phyloP scores from a whole-genome alignment of 2,329 filamentous ascomycete genomes.

The Penicillium sp. region DNA sequence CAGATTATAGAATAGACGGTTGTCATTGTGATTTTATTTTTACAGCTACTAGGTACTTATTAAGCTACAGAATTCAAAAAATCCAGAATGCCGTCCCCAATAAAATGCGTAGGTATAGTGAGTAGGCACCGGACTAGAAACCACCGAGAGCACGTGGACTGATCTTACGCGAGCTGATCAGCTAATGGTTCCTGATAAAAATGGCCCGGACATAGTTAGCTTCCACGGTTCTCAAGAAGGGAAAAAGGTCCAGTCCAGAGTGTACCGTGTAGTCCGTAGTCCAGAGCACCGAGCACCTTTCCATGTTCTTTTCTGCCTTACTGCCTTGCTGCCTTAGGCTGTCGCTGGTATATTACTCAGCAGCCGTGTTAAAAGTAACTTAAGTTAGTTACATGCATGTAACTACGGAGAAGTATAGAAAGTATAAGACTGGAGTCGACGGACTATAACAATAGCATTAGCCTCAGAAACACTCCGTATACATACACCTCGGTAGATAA shows the following conservation, averaged over 20 bases:
- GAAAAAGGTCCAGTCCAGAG: neutral
- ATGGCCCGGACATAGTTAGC: neutral
- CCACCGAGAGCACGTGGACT: slow-evolving; percentile 14
- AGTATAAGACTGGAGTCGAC: neutral
- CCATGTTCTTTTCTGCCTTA: too few relatives aligned
- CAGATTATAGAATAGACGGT: neutral
- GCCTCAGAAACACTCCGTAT: neutral
- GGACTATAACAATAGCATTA: neutral
- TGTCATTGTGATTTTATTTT: neutral
- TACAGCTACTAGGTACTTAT: neutral
- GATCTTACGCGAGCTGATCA: slow-evolving; percentile 22
- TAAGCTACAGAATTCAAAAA: neutral
- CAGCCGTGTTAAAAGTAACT: neutral
- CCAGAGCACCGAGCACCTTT: neutral
- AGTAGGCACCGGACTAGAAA: neutral
- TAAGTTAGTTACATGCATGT: neutral
- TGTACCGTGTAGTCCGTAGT: neutral
- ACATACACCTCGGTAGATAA: neutral
- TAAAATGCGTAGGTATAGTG: too few relatives aligned
- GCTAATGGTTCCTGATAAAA: slow-evolving; percentile 10
- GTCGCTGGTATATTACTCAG: neutral
- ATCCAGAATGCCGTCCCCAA: neutral
- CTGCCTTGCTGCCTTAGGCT: neutral
- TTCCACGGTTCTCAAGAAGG: neutral
- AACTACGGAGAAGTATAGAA: neutral